Evolutionary conservation across 2,329 filamentous ascomycete genomes (phyloP), one percentile per base, ranked within the genome.

Genomic region (Colletotrichum sp.): DNA sequence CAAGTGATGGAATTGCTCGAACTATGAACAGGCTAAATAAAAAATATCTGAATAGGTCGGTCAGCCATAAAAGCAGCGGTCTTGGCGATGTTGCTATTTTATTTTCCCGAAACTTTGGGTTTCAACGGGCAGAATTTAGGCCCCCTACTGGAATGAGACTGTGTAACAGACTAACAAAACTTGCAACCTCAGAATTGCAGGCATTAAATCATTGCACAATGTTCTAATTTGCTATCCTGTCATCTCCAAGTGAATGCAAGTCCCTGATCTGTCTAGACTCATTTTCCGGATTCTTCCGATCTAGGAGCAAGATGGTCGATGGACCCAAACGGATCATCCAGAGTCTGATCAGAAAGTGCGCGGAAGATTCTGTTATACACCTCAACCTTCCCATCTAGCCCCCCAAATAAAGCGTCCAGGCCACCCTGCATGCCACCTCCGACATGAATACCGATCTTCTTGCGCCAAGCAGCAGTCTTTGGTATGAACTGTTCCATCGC

Each of bases 121-220:
- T 21, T 49, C 6, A n/a, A 49, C 3, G 44, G 44, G 44, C 18
- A 49, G 10, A 0, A 49, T 1, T 49, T 4, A 21, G 0, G 44
- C 39, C 0, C 0, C 36, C 15, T n/a, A 44, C 39, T 44, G 2
- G 0, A 2, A 12, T 49, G 44, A 21, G 0, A 6, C 18, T 49
- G 1, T 1, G 2, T 2, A 49, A 12, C 3, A 49, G 9, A 13
- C 9, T 21, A 0, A 49, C 10, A 44, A 10, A 44, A 10, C 18
- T n/a, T n/a, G 18, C 0, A 44, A 44, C 3, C 15, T 39, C 15
- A 0, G 0, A 39, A 18, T 39, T 18, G 0, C 8, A 18, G 5
- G 36, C 0, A 16, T 16, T 39, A 0, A 0, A 39, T 0, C 36
- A 18, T 0, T 18, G 8, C 36, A 39, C 8, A 5, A 39, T 39